A percentile compares a stretch with the other conserved stretches of the same genome.
phyloP scores from a whole-genome alignment of 805 yeast species.

The Saccharomyces kudriavzevii region DNA sequence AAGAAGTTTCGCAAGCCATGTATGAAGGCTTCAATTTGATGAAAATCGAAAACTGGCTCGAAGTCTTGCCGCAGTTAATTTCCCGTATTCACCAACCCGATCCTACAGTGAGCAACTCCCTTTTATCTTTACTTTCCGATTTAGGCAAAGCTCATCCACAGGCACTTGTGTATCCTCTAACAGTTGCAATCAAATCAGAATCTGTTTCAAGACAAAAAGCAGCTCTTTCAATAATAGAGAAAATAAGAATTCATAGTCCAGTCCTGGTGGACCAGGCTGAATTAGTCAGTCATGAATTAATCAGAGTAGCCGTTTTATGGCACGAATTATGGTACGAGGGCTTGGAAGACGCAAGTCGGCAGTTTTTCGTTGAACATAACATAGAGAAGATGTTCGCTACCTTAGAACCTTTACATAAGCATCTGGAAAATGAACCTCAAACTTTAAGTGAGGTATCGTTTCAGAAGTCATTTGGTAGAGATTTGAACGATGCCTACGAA shows the following conservation, averaged over 20 bases:
- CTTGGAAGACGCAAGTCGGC: constrained; percentile 84
- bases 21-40: constrained; percentile 81
- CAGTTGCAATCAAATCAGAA: constrained; percentile 89
- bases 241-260: constrained; percentile 80
- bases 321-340: constrained; percentile 97
- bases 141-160: constrained; percentile 92
- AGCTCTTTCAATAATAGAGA: constrained; percentile 79
- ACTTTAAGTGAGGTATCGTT: constrained; percentile 84
- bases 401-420: constrained; percentile 74
- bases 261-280: constrained; percentile 79
- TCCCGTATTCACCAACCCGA: constrained; percentile 93
- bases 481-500: constrained; percentile 79
- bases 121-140: constrained; percentile 70
- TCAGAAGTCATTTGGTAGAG: constrained; percentile 84
- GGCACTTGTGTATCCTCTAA: constrained; percentile 85
- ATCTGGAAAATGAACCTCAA: constrained; percentile 77
- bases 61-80: constrained; percentile 86
- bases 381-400: constrained; percentile 91
- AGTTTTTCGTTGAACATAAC: constrained; percentile 86
- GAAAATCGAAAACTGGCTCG: constrained; percentile 84
- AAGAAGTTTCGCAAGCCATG: constrained; percentile 81
- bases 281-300: constrained; percentile 78
- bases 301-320: constrained; percentile 91
- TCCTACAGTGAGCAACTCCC: constrained; percentile 66
- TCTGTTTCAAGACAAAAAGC: constrained; percentile 80